Evolutionary conservation across 768 basidiomycete genomes (phyloP), one percentile per base, ranked within the genome.

Genomic region (Lentinus tigrinus): DNA sequence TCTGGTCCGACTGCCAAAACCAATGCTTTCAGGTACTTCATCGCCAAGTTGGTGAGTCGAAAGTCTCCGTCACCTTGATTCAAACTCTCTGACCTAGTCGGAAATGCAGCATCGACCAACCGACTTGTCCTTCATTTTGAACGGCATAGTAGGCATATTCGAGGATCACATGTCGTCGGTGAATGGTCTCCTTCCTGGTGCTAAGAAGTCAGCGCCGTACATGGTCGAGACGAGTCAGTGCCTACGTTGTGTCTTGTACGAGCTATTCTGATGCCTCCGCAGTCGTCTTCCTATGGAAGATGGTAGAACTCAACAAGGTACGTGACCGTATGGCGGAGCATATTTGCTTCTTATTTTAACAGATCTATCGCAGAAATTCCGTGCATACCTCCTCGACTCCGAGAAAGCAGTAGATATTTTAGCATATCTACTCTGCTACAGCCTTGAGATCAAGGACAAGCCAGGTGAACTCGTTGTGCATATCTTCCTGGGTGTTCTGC

Each of bases 281-380:
- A 91, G 91, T 92, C 40, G 77, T 91, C 13, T 77, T 93, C 55
- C 81, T 96, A 49, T 98, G 95, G 95, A 91, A 95, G 73, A 83
- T 93, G 72, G 76, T 97, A 38, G 96, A 98, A 62, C 72, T 93
- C 23, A 98, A 98, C 76, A 97, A 93, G 79, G 95, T 94, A 28
- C 17, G 28, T 47, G 11, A 5, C 36, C 14, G n/a, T 11, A 9
- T 7, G 21, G 1, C 24, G 14, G 3, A 21, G n/a, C n/a, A 9
- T 37, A n/a, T n/a, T 46, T 6, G 40, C 8, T 8, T 57, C 16
- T 21, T 19, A 56, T 37, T 47, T 24, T 57, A 50, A n/a, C 27
- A 31, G 28, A 46, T 28, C 38, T 31, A 36, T 23, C n/a, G n/a
- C 64, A 97, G 94, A 95, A 94, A 87, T 95, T 98, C 73, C 83